Conservation (phyloP, 768 basidiomycete species). For the Tubosaeta brunneosetosa region DNA sequence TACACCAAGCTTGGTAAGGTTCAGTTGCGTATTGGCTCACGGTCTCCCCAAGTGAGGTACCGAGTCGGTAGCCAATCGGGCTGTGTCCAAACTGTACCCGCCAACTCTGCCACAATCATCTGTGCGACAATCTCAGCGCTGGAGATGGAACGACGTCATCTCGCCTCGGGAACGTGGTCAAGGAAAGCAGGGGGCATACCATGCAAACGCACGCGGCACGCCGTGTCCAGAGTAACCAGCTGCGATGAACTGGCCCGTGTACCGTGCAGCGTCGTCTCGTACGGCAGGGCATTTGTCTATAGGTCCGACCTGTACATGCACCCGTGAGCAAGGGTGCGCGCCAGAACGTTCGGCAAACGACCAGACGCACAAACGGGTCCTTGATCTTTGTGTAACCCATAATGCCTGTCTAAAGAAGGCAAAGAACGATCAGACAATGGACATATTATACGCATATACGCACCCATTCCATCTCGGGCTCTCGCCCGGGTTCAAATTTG, state of each 20-base stretch:
- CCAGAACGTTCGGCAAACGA: conserved; percentile 1
- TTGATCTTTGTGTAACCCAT: conserved; percentile 65
- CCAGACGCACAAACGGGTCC: conserved; percentile 62
- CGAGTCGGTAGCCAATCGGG: conserved; percentile 64
- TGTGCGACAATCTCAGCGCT: conserved; percentile 60
- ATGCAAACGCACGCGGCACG: conserved; percentile 66
- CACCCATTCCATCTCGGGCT: conserved; percentile 82
- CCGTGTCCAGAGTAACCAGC: conserved; percentile 78
- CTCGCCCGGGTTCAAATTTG: conserved; percentile 42
- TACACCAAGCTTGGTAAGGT: too few relatives aligned
- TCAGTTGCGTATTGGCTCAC: background rate
- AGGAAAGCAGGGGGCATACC: background rate
- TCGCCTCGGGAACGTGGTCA: too few relatives aligned
- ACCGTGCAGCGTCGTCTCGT: conserved; percentile 21
- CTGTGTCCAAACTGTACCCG: conserved; percentile 39
- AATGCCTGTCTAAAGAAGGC: conserved; percentile 62
- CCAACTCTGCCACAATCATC: conserved; percentile 52
- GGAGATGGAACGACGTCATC: background rate
- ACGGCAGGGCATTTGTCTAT: conserved; percentile 33
- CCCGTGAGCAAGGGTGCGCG: too few relatives aligned
- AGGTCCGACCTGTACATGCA: conserved; percentile 51
- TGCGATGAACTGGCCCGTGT: conserved; percentile 62
- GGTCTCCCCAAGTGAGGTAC: conserved; percentile 38
- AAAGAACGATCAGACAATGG: too few relatives aligned
- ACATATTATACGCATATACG: conserved; percentile 12